Base-by-base conservation (phyloP, 139 green algal genomes). In the Gonium pectorale region DNA sequence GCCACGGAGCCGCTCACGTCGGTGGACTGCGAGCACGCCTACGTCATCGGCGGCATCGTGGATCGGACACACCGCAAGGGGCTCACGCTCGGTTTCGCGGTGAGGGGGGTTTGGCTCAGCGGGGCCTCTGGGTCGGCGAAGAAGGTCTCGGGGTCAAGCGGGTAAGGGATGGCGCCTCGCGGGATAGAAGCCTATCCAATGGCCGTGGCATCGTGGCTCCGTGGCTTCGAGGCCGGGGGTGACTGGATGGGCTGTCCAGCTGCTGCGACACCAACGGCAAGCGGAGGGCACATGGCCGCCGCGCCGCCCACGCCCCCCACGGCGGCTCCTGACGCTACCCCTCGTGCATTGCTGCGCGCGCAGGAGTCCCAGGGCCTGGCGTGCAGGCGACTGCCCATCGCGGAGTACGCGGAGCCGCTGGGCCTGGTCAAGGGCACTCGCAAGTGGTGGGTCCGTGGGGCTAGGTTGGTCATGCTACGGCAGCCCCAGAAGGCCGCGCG, bases 41-140 rank as follows among this genome's bases (percentile, higher is more conserved):
- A 96, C 64, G 90, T 95, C 77, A 90, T 97, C 67, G 94, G 94
- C 0, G 94, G 94, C 40, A 93, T 97, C 54, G 92, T 97, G 66
- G 94, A 97, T 80, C 80, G 91, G 7, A 92, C 89, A 24, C 69
- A 89, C 26, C 56, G 69, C 13, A 93, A 90, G 71, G 83, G 78
- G 56, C 46, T 90, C 3, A 91, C 87, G n/a, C 41, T 85, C 15
- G 51, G 59, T 6, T 92, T 67, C 73, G 89, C 89, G 84, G 89
- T 90, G 46, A 22, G 62, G 37, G 17, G 24, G 6, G 6, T 6
- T 83, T 19, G 21, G 19, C 22, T 64, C 15, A 6, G 56, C 21
- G 56, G 19, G 19, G 56, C 56, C 56, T 9, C 56, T 9, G 56
- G 43, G 40, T 72, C 2, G n/a, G 62, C 13, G n/a, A 83, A n/a